Evolutionary conservation across 164 flowering plant genomes (phyloP).

Genomic region (Vitis riparia): DNA sequence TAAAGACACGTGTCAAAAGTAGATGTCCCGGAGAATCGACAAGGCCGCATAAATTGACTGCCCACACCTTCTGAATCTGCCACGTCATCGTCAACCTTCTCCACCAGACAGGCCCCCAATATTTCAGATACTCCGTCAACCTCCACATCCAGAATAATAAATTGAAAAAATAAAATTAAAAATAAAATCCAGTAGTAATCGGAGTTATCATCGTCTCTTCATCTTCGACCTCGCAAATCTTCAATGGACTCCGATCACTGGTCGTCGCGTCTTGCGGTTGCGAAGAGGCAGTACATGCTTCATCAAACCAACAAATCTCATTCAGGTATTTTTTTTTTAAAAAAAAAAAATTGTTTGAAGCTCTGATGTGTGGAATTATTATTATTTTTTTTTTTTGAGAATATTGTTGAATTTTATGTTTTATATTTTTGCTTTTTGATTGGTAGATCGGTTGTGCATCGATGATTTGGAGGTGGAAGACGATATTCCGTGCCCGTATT

Average conservation of each 20-base stretch:
- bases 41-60: no score
- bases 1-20: no score
- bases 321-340: conserved; percentile 25
- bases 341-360: neutral
- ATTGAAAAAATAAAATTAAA: no score
- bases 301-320: conserved; percentile 48
- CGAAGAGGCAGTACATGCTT: conserved; percentile 49
- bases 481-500: conserved; percentile 67
- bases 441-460: conserved; percentile 51
- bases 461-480: conserved; percentile 66
- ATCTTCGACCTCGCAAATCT: neutral
- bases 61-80: no score
- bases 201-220: no score
- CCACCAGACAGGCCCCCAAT: no score
- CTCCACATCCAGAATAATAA: no score
- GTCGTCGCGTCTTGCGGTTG: conserved; percentile 63
- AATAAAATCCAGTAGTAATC: no score
- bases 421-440: conserved; percentile 2
- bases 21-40: no score
- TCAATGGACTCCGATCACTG: conserved; percentile 58
- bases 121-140: no score
- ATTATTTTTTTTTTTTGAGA: neutral
- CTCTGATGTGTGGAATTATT: neutral
- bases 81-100: no score
- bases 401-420: no score